A percentile compares a stretch with the other conserved stretches of the same genome.
phyloP scores from a whole-genome alignment of 2,329 filamentous ascomycete genomes.

The Sporothrix sp. region DNA sequence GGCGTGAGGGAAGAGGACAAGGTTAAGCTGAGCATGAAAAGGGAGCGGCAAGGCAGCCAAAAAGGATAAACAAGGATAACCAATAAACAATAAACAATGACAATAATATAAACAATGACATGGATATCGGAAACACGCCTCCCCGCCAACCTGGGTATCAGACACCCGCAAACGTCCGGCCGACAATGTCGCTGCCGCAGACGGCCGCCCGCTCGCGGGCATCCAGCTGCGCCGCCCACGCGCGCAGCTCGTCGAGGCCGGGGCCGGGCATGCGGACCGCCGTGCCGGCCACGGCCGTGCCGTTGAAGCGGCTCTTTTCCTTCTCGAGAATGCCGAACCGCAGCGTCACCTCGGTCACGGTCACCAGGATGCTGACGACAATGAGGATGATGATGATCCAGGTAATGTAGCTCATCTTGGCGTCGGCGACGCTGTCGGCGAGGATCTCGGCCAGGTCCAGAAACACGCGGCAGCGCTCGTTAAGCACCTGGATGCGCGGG shows the following conservation, averaged over 20 bases:
- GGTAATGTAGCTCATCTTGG: constrained; percentile 91
- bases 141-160: too few species aligned
- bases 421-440: constrained; percentile 81
- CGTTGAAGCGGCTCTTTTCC: constrained; percentile 26
- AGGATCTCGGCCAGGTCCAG: constrained; percentile 92
- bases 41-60: too few species aligned
- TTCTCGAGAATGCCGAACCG: constrained; percentile 65
- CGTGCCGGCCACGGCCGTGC: not conserved
- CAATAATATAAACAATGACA: not conserved
- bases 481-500: constrained; percentile 88
- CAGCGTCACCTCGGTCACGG: constrained; percentile 77
- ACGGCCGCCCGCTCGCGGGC: constrained; percentile 16
- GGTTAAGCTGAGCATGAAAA: too few species aligned
- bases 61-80: not conserved
- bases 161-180: constrained; percentile 19
- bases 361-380: constrained; percentile 80
- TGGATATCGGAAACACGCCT: not conserved
- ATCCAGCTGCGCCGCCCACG: constrained; percentile 17
- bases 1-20: too few species aligned
- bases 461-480: constrained; percentile 93
- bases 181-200: constrained; percentile 18
- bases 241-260: constrained; percentile 17
- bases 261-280: not conserved
- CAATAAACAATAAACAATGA: not conserved
- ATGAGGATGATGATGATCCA: constrained; percentile 98